Percentiles rank a stretch among this genome's conserved stretches.
These are phyloP conservation scores for Starmerella khaoyaiensis DNA, from an alignment of 805 yeast genomes.

Conservation along the genomic window DNA sequence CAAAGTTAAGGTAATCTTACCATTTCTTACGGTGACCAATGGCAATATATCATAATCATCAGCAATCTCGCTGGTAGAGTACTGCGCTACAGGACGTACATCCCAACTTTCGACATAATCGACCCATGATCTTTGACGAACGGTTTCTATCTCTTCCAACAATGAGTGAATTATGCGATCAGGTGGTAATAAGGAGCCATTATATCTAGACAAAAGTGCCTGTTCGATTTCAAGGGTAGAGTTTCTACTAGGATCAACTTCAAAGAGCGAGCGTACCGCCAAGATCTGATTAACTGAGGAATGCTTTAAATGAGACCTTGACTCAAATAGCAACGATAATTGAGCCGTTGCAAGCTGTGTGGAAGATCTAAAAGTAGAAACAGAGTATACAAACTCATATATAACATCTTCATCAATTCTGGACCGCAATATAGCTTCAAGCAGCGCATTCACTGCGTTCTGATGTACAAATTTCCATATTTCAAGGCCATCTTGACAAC, in stretches of 20 bases:
- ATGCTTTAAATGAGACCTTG: background rate
- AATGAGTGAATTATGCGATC: slow-evolving; percentile 51
- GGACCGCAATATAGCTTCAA: slow-evolving; percentile 33
- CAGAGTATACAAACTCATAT: slow-evolving; percentile 30
- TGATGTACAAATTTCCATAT: slow-evolving; percentile 13
- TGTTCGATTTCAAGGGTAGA: slow-evolving; percentile 39
- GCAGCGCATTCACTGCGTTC: slow-evolving; percentile 24
- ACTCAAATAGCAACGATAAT: slow-evolving; percentile 6
- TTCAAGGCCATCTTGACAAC: background rate
- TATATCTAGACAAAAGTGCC: slow-evolving; percentile 40
- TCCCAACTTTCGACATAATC: slow-evolving; percentile 54
- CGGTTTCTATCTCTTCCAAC: slow-evolving; percentile 45
- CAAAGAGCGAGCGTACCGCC: background rate
- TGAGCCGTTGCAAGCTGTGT: slow-evolving; percentile 4
- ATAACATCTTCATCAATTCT: slow-evolving; percentile 30
- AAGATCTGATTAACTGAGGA: background rate
- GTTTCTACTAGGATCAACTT: background rate
- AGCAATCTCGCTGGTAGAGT: slow-evolving; percentile 28
- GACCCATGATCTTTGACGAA: slow-evolving; percentile 48
- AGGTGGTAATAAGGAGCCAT: slow-evolving; percentile 48
- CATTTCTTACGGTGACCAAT: slow-evolving; percentile 7
- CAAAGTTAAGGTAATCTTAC: slow-evolving; percentile 16
- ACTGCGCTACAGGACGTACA: slow-evolving; percentile 28
- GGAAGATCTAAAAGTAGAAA: background rate
- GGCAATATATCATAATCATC: slow-evolving; percentile 31